Conservation (phyloP, 352 stramenopile genomes). For the Halophytophthora polymorphica region DNA sequence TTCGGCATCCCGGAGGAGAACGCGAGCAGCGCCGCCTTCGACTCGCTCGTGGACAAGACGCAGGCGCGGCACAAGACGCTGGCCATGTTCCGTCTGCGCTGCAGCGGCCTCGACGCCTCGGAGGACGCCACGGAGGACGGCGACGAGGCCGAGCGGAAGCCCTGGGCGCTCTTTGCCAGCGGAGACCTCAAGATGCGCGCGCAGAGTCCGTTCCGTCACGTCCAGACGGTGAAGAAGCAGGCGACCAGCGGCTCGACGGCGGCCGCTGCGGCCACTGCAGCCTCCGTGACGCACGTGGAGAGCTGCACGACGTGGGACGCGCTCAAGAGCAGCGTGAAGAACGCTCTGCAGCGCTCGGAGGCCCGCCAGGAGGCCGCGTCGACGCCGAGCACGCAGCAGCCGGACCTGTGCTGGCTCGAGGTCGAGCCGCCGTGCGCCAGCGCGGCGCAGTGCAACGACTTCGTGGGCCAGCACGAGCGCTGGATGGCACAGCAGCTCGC, state of each 20-base stretch:
- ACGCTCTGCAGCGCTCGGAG: slow-evolving; percentile 5
- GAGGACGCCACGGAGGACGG: slow-evolving; percentile 8
- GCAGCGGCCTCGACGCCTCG: slow-evolving; percentile 1
- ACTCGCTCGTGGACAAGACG: slow-evolving; percentile 67
- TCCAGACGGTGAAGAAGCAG: slow-evolving; percentile 21
- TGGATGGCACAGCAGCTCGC: slow-evolving; percentile 65
- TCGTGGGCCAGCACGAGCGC: slow-evolving; percentile 51
- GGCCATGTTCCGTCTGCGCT: slow-evolving; percentile 39
- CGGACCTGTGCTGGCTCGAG: slow-evolving; percentile 76
- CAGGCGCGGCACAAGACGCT: slow-evolving; percentile 43
- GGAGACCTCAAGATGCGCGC: slow-evolving; percentile 49
- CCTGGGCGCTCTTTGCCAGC: slow-evolving; percentile 71
- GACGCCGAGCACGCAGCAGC: slow-evolving; percentile 9
- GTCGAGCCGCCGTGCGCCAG: slow-evolving; percentile 46
- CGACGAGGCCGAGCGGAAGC: slow-evolving; percentile 35
- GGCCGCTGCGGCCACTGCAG: slow-evolving; percentile 2
- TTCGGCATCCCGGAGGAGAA: slow-evolving; percentile 63
- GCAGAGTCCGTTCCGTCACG: slow-evolving; percentile 56
- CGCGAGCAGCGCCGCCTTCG: slow-evolving; percentile 44
- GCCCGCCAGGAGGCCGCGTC: background rate
- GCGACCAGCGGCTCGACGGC: slow-evolving; percentile 1
- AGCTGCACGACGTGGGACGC: slow-evolving; percentile 28
- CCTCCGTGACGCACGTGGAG: slow-evolving; percentile 25
- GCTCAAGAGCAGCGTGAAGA: slow-evolving; percentile 35
- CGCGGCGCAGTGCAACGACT: slow-evolving; percentile 40